Evolutionary conservation across 495 filamentous ascomycete species (phyloP).

Genomic region (Penicilliopsis zonata): DNA sequence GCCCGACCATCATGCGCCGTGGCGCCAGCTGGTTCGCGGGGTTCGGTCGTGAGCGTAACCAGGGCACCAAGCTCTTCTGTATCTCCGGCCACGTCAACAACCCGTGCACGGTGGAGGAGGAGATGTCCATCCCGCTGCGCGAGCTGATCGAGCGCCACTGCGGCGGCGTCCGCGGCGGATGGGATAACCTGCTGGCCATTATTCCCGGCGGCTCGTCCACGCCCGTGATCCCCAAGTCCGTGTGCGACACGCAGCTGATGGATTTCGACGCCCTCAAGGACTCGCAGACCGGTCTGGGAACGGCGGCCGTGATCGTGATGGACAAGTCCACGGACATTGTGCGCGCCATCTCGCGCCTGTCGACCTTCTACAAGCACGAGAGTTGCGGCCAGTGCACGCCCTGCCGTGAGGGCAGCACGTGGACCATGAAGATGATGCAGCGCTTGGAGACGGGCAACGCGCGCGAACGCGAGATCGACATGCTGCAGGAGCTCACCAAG

Average conservation of each 20-base stretch:
- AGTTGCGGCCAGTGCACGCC: slow-evolving; percentile 97
- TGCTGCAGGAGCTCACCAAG: slow-evolving; percentile 98
- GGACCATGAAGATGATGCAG: slow-evolving; percentile 97
- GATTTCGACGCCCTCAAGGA: slow-evolving; percentile 98
- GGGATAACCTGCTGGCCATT: slow-evolving; percentile 92
- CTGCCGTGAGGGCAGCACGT: slow-evolving; percentile 93
- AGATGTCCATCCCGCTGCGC: slow-evolving; percentile 90
- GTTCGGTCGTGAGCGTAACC: slow-evolving; percentile 90
- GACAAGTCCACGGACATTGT: slow-evolving; percentile 96
- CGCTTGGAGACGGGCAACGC: slow-evolving; percentile 86
- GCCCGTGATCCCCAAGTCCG: slow-evolving; percentile 74
- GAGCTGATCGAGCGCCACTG: slow-evolving; percentile 97
- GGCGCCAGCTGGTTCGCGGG: slow-evolving; percentile 84
- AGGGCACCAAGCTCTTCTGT: slow-evolving; percentile 95
- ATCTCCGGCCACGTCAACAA: slow-evolving; percentile 99
- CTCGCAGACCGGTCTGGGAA: slow-evolving; percentile 90
- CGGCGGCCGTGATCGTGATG: slow-evolving; percentile 98
- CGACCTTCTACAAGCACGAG: slow-evolving; percentile 97
- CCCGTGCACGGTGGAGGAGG: slow-evolving; percentile 93
- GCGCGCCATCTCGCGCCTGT: slow-evolving; percentile 80
- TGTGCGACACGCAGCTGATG: slow-evolving; percentile 94
- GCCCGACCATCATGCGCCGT: slow-evolving; percentile 89
- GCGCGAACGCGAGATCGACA: slow-evolving; percentile 88
- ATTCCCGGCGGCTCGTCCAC: slow-evolving; percentile 97
- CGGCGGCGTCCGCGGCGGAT: slow-evolving; percentile 89